Percentiles rank a stretch among this genome's conserved stretches.
phyloP scores from a whole-genome alignment of 176 grass and related monocot genomes.

The Musa schizocarpa region DNA sequence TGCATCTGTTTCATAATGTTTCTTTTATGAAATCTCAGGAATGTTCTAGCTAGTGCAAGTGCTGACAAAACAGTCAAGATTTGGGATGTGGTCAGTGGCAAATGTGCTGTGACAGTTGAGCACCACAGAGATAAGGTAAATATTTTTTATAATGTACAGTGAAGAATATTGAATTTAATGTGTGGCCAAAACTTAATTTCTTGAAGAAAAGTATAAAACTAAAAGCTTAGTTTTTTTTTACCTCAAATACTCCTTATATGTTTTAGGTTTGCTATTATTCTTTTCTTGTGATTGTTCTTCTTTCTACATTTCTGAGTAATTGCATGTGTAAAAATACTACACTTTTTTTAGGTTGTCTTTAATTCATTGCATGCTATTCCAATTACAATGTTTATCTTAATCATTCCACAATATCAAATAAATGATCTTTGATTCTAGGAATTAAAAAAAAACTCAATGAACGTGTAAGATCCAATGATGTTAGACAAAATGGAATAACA shows the following conservation, averaged over 20 bases:
- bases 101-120: constrained; percentile 68
- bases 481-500: too few relatives aligned
- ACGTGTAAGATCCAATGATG: too few relatives aligned
- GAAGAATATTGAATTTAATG: neutral
- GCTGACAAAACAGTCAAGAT: constrained; percentile 74
- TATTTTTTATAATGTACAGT: constrained; percentile 13
- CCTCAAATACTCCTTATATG: too few relatives aligned
- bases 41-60: constrained; percentile 94
- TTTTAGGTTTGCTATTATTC: neutral
- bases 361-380: neutral
- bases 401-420: too few relatives aligned
- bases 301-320: neutral
- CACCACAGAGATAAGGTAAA: constrained; percentile 89
- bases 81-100: constrained; percentile 69
- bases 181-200: neutral
- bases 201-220: neutral
- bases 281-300: neutral
- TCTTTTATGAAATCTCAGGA: constrained; percentile 33
- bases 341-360: neutral
- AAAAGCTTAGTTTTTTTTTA: too few relatives aligned
- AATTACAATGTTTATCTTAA: neutral
- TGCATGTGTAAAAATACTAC: neutral
- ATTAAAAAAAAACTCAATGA: too few relatives aligned
- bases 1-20: neutral
- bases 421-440: too few relatives aligned